Percentiles rank a stretch among this genome's conserved stretches.
phyloP scores from a whole-genome alignment of 1,284 basidiomycete genomes.

The Athelia sp. region DNA sequence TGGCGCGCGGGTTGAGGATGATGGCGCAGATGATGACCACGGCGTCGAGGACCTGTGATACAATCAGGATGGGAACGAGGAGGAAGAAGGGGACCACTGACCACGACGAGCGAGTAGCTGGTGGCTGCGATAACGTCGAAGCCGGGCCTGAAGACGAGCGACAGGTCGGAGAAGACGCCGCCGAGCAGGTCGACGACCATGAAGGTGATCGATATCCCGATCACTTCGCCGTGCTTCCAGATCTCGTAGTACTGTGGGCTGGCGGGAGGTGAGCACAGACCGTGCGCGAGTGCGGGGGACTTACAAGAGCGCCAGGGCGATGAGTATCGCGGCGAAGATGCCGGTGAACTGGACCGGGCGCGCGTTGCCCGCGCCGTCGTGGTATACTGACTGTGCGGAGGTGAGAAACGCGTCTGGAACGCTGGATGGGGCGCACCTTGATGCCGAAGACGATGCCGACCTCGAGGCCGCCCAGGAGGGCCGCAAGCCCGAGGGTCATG shows the following conservation, averaged over 20 bases:
- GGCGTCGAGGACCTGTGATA: constrained; percentile 50
- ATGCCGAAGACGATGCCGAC: constrained; percentile 56
- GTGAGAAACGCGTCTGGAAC: not conserved
- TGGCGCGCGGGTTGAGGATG: constrained; percentile 55
- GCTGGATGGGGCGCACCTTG: constrained; percentile 17
- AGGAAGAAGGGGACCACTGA: constrained; percentile 24
- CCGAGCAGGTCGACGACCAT: constrained; percentile 54
- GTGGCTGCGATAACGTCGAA: constrained; percentile 68
- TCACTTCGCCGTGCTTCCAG: constrained; percentile 47
- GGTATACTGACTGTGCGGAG: constrained; percentile 14
- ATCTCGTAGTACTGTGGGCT: constrained; percentile 54
- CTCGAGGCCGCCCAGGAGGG: constrained; percentile 53
- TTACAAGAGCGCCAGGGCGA: constrained; percentile 58
- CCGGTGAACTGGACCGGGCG: constrained; percentile 60
- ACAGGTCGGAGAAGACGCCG: constrained; percentile 68
- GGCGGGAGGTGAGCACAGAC: not conserved
- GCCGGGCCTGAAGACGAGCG: constrained; percentile 60
- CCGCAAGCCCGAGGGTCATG: constrained; percentile 31
- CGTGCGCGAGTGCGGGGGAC: constrained; percentile 20
- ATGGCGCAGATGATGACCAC: constrained; percentile 52
- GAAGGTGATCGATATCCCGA: constrained; percentile 54
- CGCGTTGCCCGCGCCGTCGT: constrained; percentile 33
- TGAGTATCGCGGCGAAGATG: constrained; percentile 54
- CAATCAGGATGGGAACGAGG: not conserved
- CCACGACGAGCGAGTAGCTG: constrained; percentile 57